phyloP scores from a whole-genome alignment of 176 grass and related monocot species.

The Microstegium vimineum region DNA sequence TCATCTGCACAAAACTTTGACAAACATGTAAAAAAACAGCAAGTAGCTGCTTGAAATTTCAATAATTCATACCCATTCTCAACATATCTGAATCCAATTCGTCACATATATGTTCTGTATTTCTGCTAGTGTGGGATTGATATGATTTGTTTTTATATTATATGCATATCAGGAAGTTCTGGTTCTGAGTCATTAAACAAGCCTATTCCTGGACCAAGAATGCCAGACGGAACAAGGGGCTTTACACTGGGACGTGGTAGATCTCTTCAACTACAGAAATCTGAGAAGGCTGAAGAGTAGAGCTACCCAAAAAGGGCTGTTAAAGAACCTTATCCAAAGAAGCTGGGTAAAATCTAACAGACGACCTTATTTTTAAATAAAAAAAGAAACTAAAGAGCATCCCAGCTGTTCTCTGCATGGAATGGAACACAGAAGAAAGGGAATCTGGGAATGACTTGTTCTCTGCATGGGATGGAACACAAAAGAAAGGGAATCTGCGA shows the following conservation, averaged over 20 bases:
- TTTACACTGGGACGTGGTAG: conserved; percentile 79
- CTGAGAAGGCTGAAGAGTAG: conserved; percentile 33
- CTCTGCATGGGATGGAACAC: not conserved
- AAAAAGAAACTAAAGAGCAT: not conserved
- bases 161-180: conserved; percentile 21
- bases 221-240: conserved; percentile 82
- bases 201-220: conserved; percentile 70
- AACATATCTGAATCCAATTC: not conserved
- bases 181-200: conserved; percentile 47
- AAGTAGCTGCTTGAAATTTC: not conserved
- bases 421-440: not conserved
- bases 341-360: not conserved
- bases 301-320: not conserved
- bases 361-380: not conserved
- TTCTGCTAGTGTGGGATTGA: not conserved
- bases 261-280: conserved; percentile 23
- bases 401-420: not conserved
- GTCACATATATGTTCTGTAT: not conserved
- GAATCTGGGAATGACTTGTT: not conserved
- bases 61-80: not conserved
- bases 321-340: not conserved
- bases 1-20: not conserved
- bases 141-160: not conserved
- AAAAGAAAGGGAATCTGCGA: not conserved
- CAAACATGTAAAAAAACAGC: not conserved